A percentile compares a stretch with the other conserved stretches of the same genome.
Conservation (phyloP, 257 asterid genomes). For the Avicennia marina region DNA sequence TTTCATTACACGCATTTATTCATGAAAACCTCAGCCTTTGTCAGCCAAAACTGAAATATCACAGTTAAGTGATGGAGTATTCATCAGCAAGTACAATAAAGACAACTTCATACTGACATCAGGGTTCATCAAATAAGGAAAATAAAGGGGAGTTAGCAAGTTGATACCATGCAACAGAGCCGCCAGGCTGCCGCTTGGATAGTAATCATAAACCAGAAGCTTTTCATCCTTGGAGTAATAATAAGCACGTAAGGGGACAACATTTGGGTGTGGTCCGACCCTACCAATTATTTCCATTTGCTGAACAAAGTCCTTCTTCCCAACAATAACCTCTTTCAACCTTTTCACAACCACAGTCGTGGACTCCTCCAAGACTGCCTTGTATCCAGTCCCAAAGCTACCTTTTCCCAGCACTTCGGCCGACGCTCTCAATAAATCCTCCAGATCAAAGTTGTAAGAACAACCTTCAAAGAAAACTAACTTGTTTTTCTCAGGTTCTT, state of each 20-base stretch:
- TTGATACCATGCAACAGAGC: slow-evolving; percentile 49
- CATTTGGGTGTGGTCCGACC: slow-evolving; percentile 49
- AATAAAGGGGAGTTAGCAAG: not conserved
- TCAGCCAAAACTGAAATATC: too few species aligned
- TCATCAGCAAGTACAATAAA: too few species aligned
- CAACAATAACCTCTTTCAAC: slow-evolving; percentile 60
- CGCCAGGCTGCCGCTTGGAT: slow-evolving; percentile 53
- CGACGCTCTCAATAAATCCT: slow-evolving; percentile 66
- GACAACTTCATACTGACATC: too few species aligned
- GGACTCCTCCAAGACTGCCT: slow-evolving; percentile 64
- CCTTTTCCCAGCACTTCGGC: slow-evolving; percentile 78
- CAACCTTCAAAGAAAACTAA: slow-evolving; percentile 66
- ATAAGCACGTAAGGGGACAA: slow-evolving; percentile 59
- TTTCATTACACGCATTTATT: too few species aligned
- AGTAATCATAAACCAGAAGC: slow-evolving; percentile 58
- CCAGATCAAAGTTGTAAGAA: slow-evolving; percentile 64
- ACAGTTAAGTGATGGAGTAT: too few species aligned
- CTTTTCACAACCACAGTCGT: slow-evolving; percentile 66
- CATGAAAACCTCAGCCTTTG: too few species aligned
- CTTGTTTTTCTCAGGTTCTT: slow-evolving; percentile 60
- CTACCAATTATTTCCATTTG: slow-evolving; percentile 65
- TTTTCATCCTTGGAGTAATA: slow-evolving; percentile 72
- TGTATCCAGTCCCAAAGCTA: slow-evolving; percentile 64
- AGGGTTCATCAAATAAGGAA: not conserved
- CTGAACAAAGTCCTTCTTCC: slow-evolving; percentile 61